phyloP scores from a whole-genome alignment of 2,329 filamentous ascomycete species.

The Verticillium zaregamsianum region DNA sequence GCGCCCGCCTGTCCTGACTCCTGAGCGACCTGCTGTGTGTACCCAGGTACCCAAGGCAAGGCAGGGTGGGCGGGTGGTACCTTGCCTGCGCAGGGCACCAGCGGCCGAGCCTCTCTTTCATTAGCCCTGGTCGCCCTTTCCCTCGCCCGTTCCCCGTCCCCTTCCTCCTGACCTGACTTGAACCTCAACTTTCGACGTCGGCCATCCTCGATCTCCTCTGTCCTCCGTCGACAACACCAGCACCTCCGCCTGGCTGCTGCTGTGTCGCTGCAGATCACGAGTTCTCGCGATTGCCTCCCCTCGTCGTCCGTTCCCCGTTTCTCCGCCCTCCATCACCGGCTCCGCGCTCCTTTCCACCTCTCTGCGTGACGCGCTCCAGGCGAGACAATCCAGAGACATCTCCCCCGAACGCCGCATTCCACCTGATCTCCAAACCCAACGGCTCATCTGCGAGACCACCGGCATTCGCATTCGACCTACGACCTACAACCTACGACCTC shows the following conservation, averaged over 20 bases:
- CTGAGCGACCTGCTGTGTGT: not conserved
- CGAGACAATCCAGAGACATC: slow-evolving; percentile 13
- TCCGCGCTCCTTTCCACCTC: not conserved
- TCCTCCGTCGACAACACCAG: not conserved
- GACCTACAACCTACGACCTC: not conserved
- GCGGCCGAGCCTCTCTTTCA: not conserved
- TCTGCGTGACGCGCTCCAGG: slow-evolving; percentile 11
- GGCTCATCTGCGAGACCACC: not conserved
- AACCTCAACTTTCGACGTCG: not conserved
- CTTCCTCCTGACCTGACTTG: not conserved
- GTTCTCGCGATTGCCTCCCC: not conserved
- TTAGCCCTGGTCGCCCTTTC: not conserved
- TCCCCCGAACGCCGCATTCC: slow-evolving; percentile 1
- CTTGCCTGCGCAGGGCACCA: not conserved
- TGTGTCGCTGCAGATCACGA: not conserved
- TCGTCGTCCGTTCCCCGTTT: not conserved
- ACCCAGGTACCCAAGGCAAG: no score
- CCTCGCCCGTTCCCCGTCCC: not conserved
- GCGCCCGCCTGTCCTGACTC: not conserved
- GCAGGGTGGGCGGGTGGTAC: no score
- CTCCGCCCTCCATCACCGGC: not conserved
- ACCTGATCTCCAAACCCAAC: not conserved
- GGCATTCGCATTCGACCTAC: not conserved
- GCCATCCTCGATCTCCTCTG: not conserved
- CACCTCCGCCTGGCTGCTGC: not conserved